Base-by-base conservation (phyloP, 345 rosid species). In the Durio zibethinus region DNA sequence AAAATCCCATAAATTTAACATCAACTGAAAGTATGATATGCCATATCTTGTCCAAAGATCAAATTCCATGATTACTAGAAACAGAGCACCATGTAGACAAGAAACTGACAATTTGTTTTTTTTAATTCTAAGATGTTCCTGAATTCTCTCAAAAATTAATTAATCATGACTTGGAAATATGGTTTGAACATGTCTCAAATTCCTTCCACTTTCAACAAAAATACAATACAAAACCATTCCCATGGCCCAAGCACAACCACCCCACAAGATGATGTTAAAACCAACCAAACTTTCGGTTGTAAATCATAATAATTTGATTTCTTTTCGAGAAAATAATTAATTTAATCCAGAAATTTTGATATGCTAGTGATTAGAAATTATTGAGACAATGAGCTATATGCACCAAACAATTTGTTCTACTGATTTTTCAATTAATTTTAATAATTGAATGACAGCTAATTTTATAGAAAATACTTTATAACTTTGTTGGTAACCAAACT, bases 11-110 rank as follows among this genome's bases (percentile, higher is more conserved):
- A 66, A 21, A 29, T 9, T 38, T 15, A 18, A 25, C 29, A 42
- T 42, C 8, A 10, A 23, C 6, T 0, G 45, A 20, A 52, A 33
- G 74, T 9, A 71, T 71, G 74, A 31, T 20, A 35, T 50, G 75
- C 75, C 62, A 72, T 72, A 33, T 53, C 75, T 18, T 72, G 62
- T 53, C 43, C 62, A 35, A 72, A 69, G 25, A 47, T 69, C 73
- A 47, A 69, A 47, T 47, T 47, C 25, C 38, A 27, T 69, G n/a
- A 36, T 36, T 36, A 2, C 38, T 36, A 36, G 38, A 36, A 6
- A 36, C 38, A 36, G 6, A 36, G 5, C 38, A 36, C 38, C 38
- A 2, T 3, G 5, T 36, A 6, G 38, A 36, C 27, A n/a, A 2
- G 60, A 67, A 67, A 21, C 20, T 42, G 25, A 10, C 48, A 38